Evolutionary conservation across 345 rosid species (phyloP).

Genomic region (Rhizophora mangle): DNA sequence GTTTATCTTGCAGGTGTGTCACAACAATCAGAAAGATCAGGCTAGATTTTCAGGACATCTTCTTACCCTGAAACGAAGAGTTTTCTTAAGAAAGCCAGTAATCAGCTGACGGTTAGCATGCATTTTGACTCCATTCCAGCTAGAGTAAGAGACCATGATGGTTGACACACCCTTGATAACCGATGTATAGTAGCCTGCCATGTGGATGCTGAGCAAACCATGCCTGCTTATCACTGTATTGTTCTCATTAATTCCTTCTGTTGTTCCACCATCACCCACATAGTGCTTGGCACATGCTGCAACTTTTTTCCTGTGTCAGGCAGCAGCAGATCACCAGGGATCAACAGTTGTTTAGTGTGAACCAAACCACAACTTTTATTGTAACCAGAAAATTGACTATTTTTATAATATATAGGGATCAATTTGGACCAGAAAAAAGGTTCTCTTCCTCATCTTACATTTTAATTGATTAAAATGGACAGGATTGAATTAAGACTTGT

Average conservation of each 20-base stretch:
- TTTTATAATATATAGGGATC: too few species aligned
- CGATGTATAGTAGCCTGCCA: constrained; percentile 68
- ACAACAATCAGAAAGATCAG: not conserved
- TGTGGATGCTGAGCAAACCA: constrained; percentile 59
- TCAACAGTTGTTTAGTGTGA: too few species aligned
- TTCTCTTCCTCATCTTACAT: too few species aligned
- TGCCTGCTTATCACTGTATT: constrained; percentile 55
- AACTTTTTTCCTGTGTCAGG: constrained; percentile 52
- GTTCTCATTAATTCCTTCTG: constrained; percentile 63
- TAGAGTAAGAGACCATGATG: constrained; percentile 85
- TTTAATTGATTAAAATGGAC: too few species aligned
- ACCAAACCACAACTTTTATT: too few species aligned
- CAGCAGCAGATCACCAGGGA: not conserved
- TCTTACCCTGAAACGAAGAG: constrained; percentile 66
- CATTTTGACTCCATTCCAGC: constrained; percentile 90
- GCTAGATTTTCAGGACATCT: not conserved
- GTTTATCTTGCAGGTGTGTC: too few species aligned
- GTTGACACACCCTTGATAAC: constrained; percentile 85
- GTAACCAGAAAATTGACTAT: too few species aligned
- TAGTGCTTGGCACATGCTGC: constrained; percentile 95
- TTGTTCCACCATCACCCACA: constrained; percentile 95
- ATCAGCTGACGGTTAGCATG: constrained; percentile 58
- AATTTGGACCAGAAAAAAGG: too few species aligned
- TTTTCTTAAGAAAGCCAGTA: constrained; percentile 72
- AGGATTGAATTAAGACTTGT: too few species aligned